A percentile compares a stretch with the other conserved stretches of the same genome.
These are phyloP conservation scores for Pugionium cornutum DNA, from an alignment of 345 rosid species.

Conservation along the genomic window DNA sequence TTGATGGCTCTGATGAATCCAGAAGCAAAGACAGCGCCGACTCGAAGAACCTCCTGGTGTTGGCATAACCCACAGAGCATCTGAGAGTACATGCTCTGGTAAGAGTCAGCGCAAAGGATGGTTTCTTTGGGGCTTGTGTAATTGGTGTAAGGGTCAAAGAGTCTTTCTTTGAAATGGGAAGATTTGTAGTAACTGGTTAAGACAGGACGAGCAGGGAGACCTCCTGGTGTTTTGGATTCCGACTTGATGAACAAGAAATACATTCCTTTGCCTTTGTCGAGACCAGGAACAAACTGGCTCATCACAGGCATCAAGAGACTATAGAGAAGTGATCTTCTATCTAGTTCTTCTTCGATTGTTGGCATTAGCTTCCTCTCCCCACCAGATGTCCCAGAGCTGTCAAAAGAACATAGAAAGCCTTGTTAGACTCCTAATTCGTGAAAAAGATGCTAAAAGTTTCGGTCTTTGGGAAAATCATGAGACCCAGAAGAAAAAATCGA, in stretches of 20 bases:
- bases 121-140: slow-evolving; percentile 84
- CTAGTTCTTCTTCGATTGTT: slow-evolving; percentile 70
- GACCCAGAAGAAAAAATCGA: neutral
- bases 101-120: slow-evolving; percentile 73
- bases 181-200: slow-evolving; percentile 77
- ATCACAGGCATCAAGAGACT: slow-evolving; percentile 79
- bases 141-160: slow-evolving; percentile 70
- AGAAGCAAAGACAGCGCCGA: slow-evolving; percentile 85
- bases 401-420: slow-evolving; percentile 24
- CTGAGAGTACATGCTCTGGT: slow-evolving; percentile 85
- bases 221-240: slow-evolving; percentile 70
- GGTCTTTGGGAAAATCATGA: neutral
- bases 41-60: slow-evolving; percentile 67
- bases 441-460: neutral
- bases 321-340: slow-evolving; percentile 62
- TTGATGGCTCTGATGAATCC: slow-evolving; percentile 79
- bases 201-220: slow-evolving; percentile 74
- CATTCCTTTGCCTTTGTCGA: slow-evolving; percentile 83
- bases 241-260: slow-evolving; percentile 76
- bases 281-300: slow-evolving; percentile 67
- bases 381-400: slow-evolving; percentile 98
- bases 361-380: slow-evolving; percentile 86
- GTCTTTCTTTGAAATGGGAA: slow-evolving; percentile 64
- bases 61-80: slow-evolving; percentile 74
- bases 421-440: neutral